Evolutionary conservation across 352 stramenopile species (phyloP).

Genomic region (Thalassiosira mediterranea): DNA sequence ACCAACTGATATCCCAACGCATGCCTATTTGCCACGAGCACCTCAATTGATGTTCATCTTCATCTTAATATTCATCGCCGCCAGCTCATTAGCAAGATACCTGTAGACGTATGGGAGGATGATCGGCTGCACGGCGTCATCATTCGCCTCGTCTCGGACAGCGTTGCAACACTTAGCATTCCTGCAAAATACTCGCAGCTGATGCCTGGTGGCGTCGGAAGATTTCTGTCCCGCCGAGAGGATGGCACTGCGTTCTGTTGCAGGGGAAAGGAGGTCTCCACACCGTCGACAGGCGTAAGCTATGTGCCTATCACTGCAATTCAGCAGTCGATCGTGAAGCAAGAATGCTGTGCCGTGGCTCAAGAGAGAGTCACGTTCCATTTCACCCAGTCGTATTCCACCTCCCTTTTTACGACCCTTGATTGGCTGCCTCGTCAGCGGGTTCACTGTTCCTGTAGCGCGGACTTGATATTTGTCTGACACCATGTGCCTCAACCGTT

Average conservation of each 20-base stretch:
- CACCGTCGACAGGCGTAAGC: constrained; percentile 94
- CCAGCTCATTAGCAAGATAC: constrained; percentile 97
- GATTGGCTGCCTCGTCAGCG: constrained; percentile 98
- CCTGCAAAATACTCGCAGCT: constrained; percentile 77
- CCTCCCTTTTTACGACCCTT: constrained; percentile 87
- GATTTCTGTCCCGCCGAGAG: constrained; percentile 75
- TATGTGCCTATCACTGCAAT: constrained; percentile 98
- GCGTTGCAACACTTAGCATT: constrained; percentile 73
- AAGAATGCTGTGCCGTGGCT: constrained; percentile 99
- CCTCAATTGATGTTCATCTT: constrained; percentile 86
- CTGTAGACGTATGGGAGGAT: constrained; percentile 98
- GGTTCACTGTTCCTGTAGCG: constrained; percentile 91
- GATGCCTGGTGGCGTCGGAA: constrained; percentile 63
- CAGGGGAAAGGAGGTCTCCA: constrained; percentile 85
- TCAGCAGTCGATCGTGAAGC: constrained; percentile 98
- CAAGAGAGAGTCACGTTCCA: constrained; percentile 99
- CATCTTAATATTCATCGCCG: constrained; percentile 99
- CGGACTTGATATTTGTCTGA: constrained; percentile 99
- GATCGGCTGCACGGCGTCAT: constrained; percentile 91
- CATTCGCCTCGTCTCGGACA: constrained; percentile 76
- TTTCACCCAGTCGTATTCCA: constrained; percentile 99
- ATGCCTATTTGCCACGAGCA: no score
- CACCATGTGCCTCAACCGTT: constrained; percentile 99
- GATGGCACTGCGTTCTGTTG: constrained; percentile 80
- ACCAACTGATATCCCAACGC: no score